A percentile compares a stretch with the other conserved stretches of the same genome.
Evolutionary conservation across 179 eudicot genomes (phyloP).

Genomic region (Beta corolliflora): DNA sequence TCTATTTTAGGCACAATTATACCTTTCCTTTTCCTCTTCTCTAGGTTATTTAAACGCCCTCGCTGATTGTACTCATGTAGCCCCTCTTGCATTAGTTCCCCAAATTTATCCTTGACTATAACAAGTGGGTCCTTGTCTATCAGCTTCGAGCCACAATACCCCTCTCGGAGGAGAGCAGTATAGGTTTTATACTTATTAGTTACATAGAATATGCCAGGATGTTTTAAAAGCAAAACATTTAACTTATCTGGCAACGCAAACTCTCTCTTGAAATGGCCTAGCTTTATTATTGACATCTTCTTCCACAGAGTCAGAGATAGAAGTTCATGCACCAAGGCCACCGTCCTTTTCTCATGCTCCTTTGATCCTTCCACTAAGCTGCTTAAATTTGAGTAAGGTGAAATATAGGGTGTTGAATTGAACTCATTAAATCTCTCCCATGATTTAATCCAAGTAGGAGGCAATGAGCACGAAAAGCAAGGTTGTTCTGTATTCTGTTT

Average conservation of each 20-base stretch:
- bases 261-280: slow-evolving; percentile 73
- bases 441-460: slow-evolving; percentile 79
- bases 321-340: slow-evolving; percentile 77
- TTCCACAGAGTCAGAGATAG: slow-evolving; percentile 87
- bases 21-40: slow-evolving; percentile 69
- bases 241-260: slow-evolving; percentile 73
- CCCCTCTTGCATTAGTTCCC: slow-evolving; percentile 92
- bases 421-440: slow-evolving; percentile 81
- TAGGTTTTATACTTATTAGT: slow-evolving; percentile 76
- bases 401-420: slow-evolving; percentile 77
- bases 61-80: slow-evolving; percentile 79
- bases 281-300: slow-evolving; percentile 72
- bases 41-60: slow-evolving; percentile 61
- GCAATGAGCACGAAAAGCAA: slow-evolving; percentile 67
- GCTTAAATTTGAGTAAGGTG: slow-evolving; percentile 57
- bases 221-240: slow-evolving; percentile 70
- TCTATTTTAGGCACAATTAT: slow-evolving; percentile 37
- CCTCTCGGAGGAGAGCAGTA: slow-evolving; percentile 81
- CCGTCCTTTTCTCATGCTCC: slow-evolving; percentile 77
- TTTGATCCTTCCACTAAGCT: slow-evolving; percentile 62
- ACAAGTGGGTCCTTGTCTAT: slow-evolving; percentile 81
- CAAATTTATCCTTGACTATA: slow-evolving; percentile 83
- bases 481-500: slow-evolving; percentile 57
- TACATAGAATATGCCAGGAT: slow-evolving; percentile 89
- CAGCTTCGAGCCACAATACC: slow-evolving; percentile 69